Percentiles rank a stretch among this genome's conserved stretches.
Evolutionary conservation across 495 filamentous ascomycete species (phyloP).

Genomic region (Pyronema domesticum): DNA sequence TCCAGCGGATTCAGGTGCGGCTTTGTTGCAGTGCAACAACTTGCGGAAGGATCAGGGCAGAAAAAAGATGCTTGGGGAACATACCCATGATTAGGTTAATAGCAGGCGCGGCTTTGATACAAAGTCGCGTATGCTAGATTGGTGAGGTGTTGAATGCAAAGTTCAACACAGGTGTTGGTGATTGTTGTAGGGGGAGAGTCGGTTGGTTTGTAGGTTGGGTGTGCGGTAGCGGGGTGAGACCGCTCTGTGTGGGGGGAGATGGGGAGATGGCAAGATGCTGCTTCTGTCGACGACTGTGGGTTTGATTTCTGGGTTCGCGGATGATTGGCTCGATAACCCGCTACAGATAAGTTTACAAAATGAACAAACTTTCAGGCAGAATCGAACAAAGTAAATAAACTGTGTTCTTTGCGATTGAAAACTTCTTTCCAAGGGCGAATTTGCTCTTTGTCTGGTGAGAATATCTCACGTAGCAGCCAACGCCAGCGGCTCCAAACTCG

Average conservation of each 20-base stretch:
- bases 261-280: constrained; percentile 3
- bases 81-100: constrained; percentile 76
- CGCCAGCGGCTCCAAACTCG: too few species aligned
- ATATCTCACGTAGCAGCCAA: too few species aligned
- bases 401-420: too few species aligned
- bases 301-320: too few species aligned
- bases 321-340: too few species aligned
- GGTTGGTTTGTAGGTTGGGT: constrained; percentile 13
- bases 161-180: constrained; percentile 15
- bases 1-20: background rate
- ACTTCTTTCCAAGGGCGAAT: too few species aligned
- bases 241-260: constrained; percentile 3
- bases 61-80: constrained; percentile 25
- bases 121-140: constrained; percentile 22
- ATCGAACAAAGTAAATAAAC: too few species aligned
- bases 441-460: too few species aligned
- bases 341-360: too few species aligned
- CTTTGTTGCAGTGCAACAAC: background rate
- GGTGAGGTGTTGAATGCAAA: constrained; percentile 10
- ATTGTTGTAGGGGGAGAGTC: constrained; percentile 4
- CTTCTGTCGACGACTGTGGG: too few species aligned
- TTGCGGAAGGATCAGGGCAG: constrained; percentile 4
- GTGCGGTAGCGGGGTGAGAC: constrained; percentile 5
- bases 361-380: too few species aligned
- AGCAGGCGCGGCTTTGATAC: constrained; percentile 30